Base-by-base conservation (phyloP, 83 land plant species). In the Larix sibirica region DNA sequence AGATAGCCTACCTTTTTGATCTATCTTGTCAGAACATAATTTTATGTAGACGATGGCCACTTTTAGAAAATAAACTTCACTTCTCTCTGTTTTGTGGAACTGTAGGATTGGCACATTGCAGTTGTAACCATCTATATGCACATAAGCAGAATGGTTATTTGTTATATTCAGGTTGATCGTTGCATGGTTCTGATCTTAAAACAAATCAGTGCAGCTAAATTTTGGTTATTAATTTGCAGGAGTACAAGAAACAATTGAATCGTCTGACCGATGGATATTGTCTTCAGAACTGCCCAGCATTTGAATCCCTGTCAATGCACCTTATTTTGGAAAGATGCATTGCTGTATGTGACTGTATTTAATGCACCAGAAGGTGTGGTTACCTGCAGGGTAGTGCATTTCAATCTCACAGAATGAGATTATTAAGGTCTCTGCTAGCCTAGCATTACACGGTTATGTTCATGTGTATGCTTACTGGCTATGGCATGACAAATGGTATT, bases 391-490 rank as follows among this genome's bases (percentile, higher is more conserved):
- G 56, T 73, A 42, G 77, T 44, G 24, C 4, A 42, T 73, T 20
- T 44, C 4, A 47, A 73, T 73, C 26, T 73, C 21, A 47, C 10
- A 23, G 44, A 42, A 44, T 42, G 77, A 44, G 77, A 73, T 73
- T 21, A 44, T n/a, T 73, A 42, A 73, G 38, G 77, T 73, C 77
- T 73, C 77, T 5, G 23, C 40, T 73, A 42, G 77, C 77, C 58
- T 73, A 73, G 56, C 50, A 73, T 40, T 42, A 73, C 77, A 73
- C 77, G 44, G 47, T 73, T 73, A 73, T 73, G 47, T 73, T 73
- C 77, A 73, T 73, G 77, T 73, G 77, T 73, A 73, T 73, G 54
- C 77, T 73, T 73, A 28, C 54, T 50, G 21, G 77, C 28, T 73
- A 73, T 10, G 77, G 77, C 47, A 56, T 73, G 50, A n/a, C 77